Conservation (phyloP, 768 basidiomycete genomes). For the Albatrellus ellisii region DNA sequence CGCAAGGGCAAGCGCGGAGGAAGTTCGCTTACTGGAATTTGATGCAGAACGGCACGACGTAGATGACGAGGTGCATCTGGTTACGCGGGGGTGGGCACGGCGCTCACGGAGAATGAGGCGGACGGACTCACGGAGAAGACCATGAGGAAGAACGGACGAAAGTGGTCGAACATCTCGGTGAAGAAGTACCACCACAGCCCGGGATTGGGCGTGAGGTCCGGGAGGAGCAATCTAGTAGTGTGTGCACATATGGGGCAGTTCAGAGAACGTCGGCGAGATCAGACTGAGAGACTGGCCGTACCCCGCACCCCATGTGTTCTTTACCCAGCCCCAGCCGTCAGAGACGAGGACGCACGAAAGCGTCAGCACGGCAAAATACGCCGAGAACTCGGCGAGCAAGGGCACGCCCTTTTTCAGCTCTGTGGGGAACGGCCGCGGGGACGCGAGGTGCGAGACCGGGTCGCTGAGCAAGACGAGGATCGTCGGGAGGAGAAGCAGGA, state of each 20-base stretch:
- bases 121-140: slow-evolving; percentile 67
- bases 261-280: background rate
- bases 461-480: slow-evolving; percentile 51
- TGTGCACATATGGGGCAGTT: background rate
- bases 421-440: slow-evolving; percentile 28
- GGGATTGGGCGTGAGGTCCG: slow-evolving; percentile 86
- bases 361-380: slow-evolving; percentile 36
- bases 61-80: slow-evolving; percentile 73
- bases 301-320: slow-evolving; percentile 80
- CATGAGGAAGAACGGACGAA: slow-evolving; percentile 89
- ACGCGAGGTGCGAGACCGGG: slow-evolving; percentile 56
- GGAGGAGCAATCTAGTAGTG: slow-evolving; percentile 51
- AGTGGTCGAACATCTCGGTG: slow-evolving; percentile 99
- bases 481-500: slow-evolving; percentile 53
- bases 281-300: slow-evolving; percentile 23
- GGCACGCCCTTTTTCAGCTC: slow-evolving; percentile 1
- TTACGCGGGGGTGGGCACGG: background rate
- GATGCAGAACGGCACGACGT: slow-evolving; percentile 72
- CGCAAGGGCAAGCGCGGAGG: background rate
- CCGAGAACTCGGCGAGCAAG: slow-evolving; percentile 34
- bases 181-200: slow-evolving; percentile 99
- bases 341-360: slow-evolving; percentile 40
- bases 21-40: slow-evolving; percentile 62
- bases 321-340: slow-evolving; percentile 56
- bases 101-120: background rate